Evolutionary conservation across 371 early-diverging fungal genomes (phyloP).

Genomic region (Encephalitozoon romaleae): DNA sequence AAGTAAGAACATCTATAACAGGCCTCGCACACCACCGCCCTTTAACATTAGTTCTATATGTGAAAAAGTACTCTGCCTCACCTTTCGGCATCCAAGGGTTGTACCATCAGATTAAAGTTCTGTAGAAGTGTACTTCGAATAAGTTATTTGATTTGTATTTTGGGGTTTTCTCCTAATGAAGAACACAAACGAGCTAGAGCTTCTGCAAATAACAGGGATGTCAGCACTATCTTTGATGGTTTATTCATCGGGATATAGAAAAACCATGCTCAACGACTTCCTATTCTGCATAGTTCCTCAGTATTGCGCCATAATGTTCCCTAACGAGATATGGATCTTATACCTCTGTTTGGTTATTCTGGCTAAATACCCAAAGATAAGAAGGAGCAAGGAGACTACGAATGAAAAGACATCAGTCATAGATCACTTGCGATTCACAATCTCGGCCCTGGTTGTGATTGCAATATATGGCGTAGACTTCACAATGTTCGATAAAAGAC

Average conservation of each 20-base stretch:
- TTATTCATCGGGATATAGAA: conserved; percentile 1
- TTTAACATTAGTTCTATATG: conserved; percentile 56
- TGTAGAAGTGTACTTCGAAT: neutral
- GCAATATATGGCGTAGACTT: conserved; percentile 59
- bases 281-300: conserved; percentile 32
- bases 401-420: neutral
- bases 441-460: conserved; percentile 25
- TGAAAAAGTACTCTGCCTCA: conserved; percentile 47
- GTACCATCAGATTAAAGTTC: conserved; percentile 65
- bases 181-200: conserved; percentile 9
- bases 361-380: neutral
- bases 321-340: neutral
- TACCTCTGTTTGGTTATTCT: neutral
- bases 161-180: neutral
- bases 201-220: conserved; percentile 10
- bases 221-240: neutral
- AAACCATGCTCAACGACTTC: conserved; percentile 13
- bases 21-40: conserved; percentile 57
- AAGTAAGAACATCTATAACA: conserved; percentile 53
- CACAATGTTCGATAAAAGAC: conserved; percentile 21
- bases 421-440: neutral
- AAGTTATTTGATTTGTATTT: neutral
- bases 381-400: neutral
- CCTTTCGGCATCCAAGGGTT: conserved; percentile 62
- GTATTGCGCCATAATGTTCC: conserved; percentile 26